phyloP scores from a whole-genome alignment of 129 eudicot genomes.

The Flaveria trinervia region DNA sequence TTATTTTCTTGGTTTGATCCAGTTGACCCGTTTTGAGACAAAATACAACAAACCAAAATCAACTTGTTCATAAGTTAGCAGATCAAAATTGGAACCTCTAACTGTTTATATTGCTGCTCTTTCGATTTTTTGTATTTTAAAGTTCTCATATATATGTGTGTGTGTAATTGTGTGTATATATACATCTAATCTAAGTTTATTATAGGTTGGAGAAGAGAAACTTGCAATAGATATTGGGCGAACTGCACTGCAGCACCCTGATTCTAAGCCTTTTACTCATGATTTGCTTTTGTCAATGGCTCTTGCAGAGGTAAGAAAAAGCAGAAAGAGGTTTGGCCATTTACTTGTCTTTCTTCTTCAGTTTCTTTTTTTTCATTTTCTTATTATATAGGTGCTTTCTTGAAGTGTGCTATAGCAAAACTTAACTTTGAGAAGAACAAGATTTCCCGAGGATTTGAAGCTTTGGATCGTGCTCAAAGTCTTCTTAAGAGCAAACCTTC shows the following conservation, averaged over 20 bases:
- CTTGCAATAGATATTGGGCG: conserved; percentile 91
- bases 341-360: conserved; percentile 33
- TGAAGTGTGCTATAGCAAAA: conserved; percentile 99
- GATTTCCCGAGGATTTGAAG: conserved; percentile 93
- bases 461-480: conserved; percentile 97
- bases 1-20: not conserved
- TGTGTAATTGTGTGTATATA: too few species aligned
- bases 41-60: not conserved
- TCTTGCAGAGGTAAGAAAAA: conserved; percentile 84
- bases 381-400: conserved; percentile 91
- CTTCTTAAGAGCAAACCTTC: conserved; percentile 79
- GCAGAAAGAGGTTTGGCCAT: conserved; percentile 46
- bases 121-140: not conserved
- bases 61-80: not conserved
- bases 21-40: not conserved
- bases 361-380: conserved; percentile 54
- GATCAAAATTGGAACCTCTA: not conserved
- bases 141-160: not conserved
- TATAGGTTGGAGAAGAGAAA: conserved; percentile 91
- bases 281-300: conserved; percentile 97
- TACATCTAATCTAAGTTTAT: conserved; percentile 19
- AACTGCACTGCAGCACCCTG: conserved; percentile 71
- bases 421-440: conserved; percentile 75
- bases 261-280: conserved; percentile 72
- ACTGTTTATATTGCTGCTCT: conserved; percentile 12